Base-by-base conservation (phyloP, 1,284 basidiomycete species). In the Naganishia albida region DNA sequence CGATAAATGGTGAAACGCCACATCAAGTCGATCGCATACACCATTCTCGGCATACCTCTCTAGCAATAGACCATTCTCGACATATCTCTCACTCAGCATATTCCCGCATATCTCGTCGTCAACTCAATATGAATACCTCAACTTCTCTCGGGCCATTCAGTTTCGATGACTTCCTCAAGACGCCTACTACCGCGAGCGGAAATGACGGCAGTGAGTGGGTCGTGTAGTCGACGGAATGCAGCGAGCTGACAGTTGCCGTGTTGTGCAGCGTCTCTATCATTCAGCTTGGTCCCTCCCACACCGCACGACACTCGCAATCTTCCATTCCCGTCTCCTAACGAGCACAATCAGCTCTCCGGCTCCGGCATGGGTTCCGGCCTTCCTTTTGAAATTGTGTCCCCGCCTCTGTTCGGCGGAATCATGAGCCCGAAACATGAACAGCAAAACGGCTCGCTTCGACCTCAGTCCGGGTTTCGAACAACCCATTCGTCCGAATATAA, bases 201-300 rank as follows among this genome's bases (percentile, higher is more conserved):
- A 26, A 51, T 26, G 42, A 43, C 25, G 23, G 46, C 20, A 57
- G 56, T 66, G 39, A 40, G 64, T 51, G 13, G 30, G 6, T 43
- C 12, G 3, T 15, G 15, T 30, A 18, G 23, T n/a, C 20, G 42
- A 18, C 18, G 20, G 18, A 18, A 6, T 6, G 8, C 39, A 1
- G 18, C 44, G 28, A 42, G 20, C 52, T 56, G 52, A 62, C 44
- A 12, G 3, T 46, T 18, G 18, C 8, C 46, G 2, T 30, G 1
- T 1, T 16, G 10, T 8, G 23, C 23, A 62, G 56, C 44, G 8
- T 66, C 64, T 16, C 43, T 57, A 38, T 53, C 64, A 4, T 57
- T 68, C 39, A 62, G 67, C 25, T 30, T 68, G 26, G 53, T 65
- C 25, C 67, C 67, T 12, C 67, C 67, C 7, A 68, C 67, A 10